Percentiles rank a stretch among this genome's conserved stretches.
These are phyloP conservation scores for Nicotiana otophora DNA, from an alignment of 257 asterid genomes.

Conservation along the genomic window DNA sequence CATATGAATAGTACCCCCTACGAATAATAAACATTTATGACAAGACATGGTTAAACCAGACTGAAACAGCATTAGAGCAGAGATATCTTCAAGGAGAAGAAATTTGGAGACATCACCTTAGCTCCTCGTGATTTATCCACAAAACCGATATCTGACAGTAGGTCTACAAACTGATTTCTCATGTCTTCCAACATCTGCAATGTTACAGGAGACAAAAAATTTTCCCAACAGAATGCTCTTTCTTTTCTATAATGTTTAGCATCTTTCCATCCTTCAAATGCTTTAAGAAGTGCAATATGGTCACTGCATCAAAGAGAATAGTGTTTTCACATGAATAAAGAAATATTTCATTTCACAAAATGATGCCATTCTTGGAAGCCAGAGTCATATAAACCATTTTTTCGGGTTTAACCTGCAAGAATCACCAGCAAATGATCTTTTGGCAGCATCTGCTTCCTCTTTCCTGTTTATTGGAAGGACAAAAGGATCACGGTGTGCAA, in stretches of 20 bases:
- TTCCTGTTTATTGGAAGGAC: slow-evolving; percentile 82
- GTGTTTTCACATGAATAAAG: slow-evolving; percentile 11
- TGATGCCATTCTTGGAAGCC: neutral
- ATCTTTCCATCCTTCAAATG: slow-evolving; percentile 90
- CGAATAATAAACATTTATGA: neutral
- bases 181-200: slow-evolving; percentile 88
- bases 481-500: slow-evolving; percentile 88
- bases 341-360: neutral
- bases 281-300: slow-evolving; percentile 90
- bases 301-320: slow-evolving; percentile 45
- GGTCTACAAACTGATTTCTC: slow-evolving; percentile 82
- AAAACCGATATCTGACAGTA: slow-evolving; percentile 78
- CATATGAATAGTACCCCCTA: neutral
- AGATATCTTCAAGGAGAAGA: slow-evolving; percentile 6
- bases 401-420: slow-evolving; percentile 74
- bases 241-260: slow-evolving; percentile 62
- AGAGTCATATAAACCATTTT: slow-evolving; percentile 10
- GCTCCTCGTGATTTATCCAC: slow-evolving; percentile 65
- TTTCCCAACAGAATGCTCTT: slow-evolving; percentile 78
- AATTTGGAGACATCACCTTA: slow-evolving; percentile 30
- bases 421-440: slow-evolving; percentile 87
- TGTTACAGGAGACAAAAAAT: slow-evolving; percentile 74
- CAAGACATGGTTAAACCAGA: neutral
- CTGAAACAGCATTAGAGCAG: neutral
- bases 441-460: slow-evolving; percentile 90